A percentile compares a stretch with the other conserved stretches of the same genome.
These are phyloP conservation scores for Filobasidium floriforme DNA, from an alignment of 768 basidiomycete species.

Conservation along the genomic window DNA sequence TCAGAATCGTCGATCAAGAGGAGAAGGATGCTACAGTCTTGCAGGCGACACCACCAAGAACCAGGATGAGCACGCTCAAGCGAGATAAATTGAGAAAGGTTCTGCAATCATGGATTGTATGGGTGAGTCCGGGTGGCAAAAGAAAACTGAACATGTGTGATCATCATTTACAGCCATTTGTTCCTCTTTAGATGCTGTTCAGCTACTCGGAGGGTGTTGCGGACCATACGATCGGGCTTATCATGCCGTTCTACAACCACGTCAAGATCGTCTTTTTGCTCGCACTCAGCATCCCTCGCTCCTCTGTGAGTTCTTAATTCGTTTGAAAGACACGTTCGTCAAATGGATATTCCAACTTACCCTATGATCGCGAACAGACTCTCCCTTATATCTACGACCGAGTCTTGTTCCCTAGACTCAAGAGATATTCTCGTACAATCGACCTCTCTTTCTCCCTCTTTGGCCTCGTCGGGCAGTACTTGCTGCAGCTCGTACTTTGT, in stretches of 20 bases:
- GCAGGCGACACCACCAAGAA: background rate
- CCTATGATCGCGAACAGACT: background rate
- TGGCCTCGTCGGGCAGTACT: background rate
- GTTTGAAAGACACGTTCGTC: no score
- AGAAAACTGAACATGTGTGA: background rate
- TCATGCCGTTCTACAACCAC: conserved; percentile 5
- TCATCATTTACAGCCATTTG: background rate
- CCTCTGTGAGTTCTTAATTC: background rate
- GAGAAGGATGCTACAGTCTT: background rate
- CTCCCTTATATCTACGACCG: background rate
- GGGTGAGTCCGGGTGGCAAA: background rate
- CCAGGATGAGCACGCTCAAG: conserved; percentile 6
- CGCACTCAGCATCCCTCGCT: background rate
- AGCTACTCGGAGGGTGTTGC: background rate
- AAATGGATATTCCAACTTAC: no score
- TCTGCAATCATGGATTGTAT: conserved; percentile 1
- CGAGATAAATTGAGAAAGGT: background rate
- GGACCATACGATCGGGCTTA: background rate
- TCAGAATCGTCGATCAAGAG: background rate
- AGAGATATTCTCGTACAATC: background rate
- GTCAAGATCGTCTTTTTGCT: conserved; percentile 3
- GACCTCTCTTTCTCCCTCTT: background rate
- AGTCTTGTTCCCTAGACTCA: background rate
- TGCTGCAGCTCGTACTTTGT: background rate
- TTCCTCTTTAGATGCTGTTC: background rate